Conservation (phyloP, 495 filamentous ascomycete species). For the Aspergillus saccharolyticus region DNA sequence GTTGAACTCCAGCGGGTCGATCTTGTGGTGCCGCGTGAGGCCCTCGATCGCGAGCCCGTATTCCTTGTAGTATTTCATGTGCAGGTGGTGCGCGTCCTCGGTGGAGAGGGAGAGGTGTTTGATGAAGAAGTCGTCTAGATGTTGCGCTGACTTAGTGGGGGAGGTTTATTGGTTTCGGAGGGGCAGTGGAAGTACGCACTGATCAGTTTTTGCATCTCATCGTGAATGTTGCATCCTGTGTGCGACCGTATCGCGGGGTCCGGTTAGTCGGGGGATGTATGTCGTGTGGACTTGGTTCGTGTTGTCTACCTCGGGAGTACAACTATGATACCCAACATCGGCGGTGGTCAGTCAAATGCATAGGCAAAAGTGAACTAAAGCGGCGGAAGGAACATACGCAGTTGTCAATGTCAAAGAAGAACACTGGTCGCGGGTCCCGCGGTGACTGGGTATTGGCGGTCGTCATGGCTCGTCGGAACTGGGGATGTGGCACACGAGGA, state of each 20-base stretch:
- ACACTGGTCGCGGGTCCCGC: slow-evolving; percentile 51
- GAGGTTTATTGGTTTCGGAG: neutral
- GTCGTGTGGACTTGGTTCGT: no score
- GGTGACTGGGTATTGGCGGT: slow-evolving; percentile 8
- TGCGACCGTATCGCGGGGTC: slow-evolving; percentile 7
- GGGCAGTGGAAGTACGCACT: slow-evolving; percentile 19
- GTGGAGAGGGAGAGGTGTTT: slow-evolving; percentile 66
- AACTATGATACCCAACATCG: slow-evolving; percentile 30
- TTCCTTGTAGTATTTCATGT: slow-evolving; percentile 85
- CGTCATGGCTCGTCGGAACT: slow-evolving; percentile 21
- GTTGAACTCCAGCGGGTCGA: slow-evolving; percentile 95
- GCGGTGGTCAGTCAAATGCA: slow-evolving; percentile 11
- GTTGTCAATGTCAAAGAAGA: slow-evolving; percentile 98
- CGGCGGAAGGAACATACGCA: slow-evolving; percentile 52
- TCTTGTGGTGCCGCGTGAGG: slow-evolving; percentile 86
- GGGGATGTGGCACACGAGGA: neutral
- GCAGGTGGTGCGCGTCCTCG: slow-evolving; percentile 74
- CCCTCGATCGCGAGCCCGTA: slow-evolving; percentile 98
- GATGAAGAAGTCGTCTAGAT: slow-evolving; percentile 78
- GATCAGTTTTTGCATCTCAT: slow-evolving; percentile 69
- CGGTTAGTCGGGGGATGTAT: neutral
- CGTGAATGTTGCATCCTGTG: slow-evolving; percentile 62
- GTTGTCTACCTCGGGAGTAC: slow-evolving; percentile 46
- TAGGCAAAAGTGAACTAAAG: neutral
- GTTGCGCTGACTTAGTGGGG: neutral